These are phyloP conservation scores for Nannochloris sp. DNA, from an alignment of 139 green algal genomes.

Conservation along the genomic window DNA sequence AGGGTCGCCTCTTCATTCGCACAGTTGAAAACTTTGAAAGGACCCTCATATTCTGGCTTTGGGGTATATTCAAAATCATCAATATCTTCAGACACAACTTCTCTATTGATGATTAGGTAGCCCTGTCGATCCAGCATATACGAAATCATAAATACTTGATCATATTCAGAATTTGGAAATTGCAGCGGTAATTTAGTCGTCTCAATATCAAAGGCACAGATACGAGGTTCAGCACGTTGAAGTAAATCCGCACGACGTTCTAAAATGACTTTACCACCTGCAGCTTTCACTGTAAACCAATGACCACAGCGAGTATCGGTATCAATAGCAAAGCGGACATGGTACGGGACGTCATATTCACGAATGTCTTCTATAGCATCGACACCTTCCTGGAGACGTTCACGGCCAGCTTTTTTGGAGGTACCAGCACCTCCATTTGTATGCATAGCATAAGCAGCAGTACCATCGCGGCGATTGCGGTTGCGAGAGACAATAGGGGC, in stretches of 20 bases:
- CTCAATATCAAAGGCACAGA: conserved; percentile 99
- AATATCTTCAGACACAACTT: conserved; percentile 86
- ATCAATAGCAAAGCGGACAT: conserved; percentile 92
- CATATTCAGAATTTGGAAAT: conserved; percentile 94
- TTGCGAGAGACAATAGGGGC: conserved; percentile 65
- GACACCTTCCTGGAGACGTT: conserved; percentile 49
- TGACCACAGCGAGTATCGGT: conserved; percentile 73
- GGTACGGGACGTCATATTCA: conserved; percentile 96
- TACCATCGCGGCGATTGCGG: conserved; percentile 27
- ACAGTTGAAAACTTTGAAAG: conserved; percentile 89
- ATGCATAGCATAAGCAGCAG: conserved; percentile 26
- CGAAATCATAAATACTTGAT: conserved; percentile 99
- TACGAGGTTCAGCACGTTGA: conserved; percentile 67
- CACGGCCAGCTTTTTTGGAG: neutral
- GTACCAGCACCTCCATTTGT: conserved; percentile 7
- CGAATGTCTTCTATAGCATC: conserved; percentile 79
- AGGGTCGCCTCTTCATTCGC: conserved; percentile 73
- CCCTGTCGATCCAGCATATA: conserved; percentile 98
- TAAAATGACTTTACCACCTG: conserved; percentile 45
- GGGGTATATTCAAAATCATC: conserved; percentile 95
- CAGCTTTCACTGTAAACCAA: conserved; percentile 77
- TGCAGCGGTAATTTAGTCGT: conserved; percentile 98
- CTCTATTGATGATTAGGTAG: conserved; percentile 93
- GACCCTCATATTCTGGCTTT: conserved; percentile 86
- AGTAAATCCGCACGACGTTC: conserved; percentile 68